These are phyloP conservation scores for Circinella minor DNA, from an alignment of 371 early-diverging fungal genomes.

Conservation along the genomic window DNA sequence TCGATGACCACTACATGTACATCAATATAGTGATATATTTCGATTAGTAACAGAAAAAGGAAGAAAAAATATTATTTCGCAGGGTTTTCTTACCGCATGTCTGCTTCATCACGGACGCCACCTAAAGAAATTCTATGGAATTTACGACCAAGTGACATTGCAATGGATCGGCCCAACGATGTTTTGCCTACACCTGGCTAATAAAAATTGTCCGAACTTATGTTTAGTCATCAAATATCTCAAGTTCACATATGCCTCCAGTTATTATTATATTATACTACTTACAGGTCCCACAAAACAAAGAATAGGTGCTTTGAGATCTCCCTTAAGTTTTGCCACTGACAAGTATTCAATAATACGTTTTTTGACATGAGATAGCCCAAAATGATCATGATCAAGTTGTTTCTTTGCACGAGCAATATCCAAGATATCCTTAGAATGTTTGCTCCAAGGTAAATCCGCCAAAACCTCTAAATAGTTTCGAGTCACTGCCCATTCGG, in stretches of 20 bases:
- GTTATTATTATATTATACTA: background rate
- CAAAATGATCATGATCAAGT: conserved; percentile 83
- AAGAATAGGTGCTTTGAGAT: conserved; percentile 84
- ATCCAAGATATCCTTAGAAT: conserved; percentile 68
- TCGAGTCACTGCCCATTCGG: conserved; percentile 82
- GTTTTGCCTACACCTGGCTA: conserved; percentile 88
- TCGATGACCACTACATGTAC: conserved; percentile 74
- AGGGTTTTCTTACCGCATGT: conserved; percentile 57
- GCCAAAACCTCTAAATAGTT: conserved; percentile 78
- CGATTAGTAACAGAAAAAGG: background rate
- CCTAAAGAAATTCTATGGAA: conserved; percentile 88
- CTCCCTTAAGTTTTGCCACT: conserved; percentile 77
- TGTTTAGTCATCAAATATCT: background rate
- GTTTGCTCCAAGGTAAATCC: conserved; percentile 81
- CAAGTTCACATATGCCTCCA: background rate
- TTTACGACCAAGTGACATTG: conserved; percentile 77
- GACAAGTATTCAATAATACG: conserved; percentile 85
- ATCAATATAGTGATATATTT: background rate
- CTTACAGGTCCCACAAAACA: conserved; percentile 78
- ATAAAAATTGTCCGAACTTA: background rate
- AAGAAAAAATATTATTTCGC: background rate
- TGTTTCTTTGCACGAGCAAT: conserved; percentile 67
- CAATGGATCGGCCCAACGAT: conserved; percentile 80
- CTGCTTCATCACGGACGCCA: conserved; percentile 89
- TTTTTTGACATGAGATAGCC: conserved; percentile 83